Evolutionary conservation across 1,139 yeast species (phyloP).

Genomic region (Saccharomyces hybrid): DNA sequence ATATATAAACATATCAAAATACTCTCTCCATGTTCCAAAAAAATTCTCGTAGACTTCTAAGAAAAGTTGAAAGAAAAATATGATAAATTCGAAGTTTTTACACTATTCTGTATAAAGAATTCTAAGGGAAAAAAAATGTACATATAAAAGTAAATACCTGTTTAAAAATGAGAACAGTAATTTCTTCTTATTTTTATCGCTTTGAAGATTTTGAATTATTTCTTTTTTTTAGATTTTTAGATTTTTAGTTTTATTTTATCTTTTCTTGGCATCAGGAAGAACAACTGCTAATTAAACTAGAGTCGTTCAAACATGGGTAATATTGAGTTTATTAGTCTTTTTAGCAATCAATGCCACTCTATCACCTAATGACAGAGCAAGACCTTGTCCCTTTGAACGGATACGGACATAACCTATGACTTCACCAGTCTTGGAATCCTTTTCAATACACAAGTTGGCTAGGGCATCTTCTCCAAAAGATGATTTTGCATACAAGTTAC

Average conservation of each 20-base stretch:
- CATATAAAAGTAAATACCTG: constrained; percentile 3
- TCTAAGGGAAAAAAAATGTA: constrained; percentile 1
- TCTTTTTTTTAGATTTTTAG: background rate
- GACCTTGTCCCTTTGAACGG: constrained; percentile 96
- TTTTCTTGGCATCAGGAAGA: background rate
- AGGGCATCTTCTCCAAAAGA: constrained; percentile 97
- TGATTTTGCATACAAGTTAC: constrained; percentile 87
- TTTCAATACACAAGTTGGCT: constrained; percentile 91
- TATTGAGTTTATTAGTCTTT: constrained; percentile 38
- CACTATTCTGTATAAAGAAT: background rate
- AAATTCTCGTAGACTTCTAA: no score
- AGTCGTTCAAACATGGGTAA: constrained; percentile 33
- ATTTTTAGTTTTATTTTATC: background rate
- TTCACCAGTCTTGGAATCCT: constrained; percentile 56
- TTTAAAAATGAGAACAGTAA: background rate
- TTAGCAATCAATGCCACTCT: constrained; percentile 75
- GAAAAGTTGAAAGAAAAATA: no score
- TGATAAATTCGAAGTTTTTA: background rate
- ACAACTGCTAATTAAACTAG: background rate
- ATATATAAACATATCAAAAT: constrained; percentile 3
- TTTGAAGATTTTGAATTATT: background rate
- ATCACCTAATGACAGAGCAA: constrained; percentile 92
- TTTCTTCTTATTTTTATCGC: background rate
- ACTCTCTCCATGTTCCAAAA: background rate
- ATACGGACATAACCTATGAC: constrained; percentile 94